Base-by-base conservation (phyloP, 2,329 filamentous ascomycete genomes). In the Ilyonectria robusta region DNA sequence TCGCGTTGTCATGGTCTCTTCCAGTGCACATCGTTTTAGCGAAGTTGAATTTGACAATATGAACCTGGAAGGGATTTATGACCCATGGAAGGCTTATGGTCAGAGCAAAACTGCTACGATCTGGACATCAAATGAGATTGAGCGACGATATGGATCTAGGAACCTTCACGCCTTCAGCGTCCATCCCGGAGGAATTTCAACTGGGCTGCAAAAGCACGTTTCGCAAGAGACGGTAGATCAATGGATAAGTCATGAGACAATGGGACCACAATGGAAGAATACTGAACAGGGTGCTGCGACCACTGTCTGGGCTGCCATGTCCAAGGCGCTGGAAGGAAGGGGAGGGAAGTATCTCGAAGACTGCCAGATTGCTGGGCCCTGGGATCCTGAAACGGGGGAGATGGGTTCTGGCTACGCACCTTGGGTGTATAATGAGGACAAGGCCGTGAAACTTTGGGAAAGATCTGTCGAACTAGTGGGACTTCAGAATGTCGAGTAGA, bases 11-110 rank as follows among this genome's bases (percentile, higher is more conserved):
- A n/a, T 26, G 31, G n/a, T 61, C 51, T 26, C 26, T 26, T 2
- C 13, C 33, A 6, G 58, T 23, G 26, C 26, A 61, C 29, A 23
- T 15, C 23, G 47, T 21, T 26, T 26, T 7, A 29, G 23, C 17
- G 23, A 19, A 15, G 47, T 51, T 15, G 4, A 29, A 4, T 17
- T 51, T 10, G 47, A 51, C 47, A n/a, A n/a, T 11, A 17, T 44
- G 31, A 26, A 33, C 8, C 7, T 15, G 1, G 62, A 65, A 5
- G 59, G 53, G 9, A 47, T 33, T 17, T 71, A 69, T 31, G 33
- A 80, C 11, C 77, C 77, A 0, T 79, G 17, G 15, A 15, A 26
- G 9, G 35, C 35, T 15, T 37, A 37, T 15, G 35, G 35, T 7
- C 35, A 37, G 35, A 11, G 10, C 13, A 37, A 37, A 37, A 37